These are phyloP conservation scores for Phytophthora rubi DNA, from an alignment of 352 stramenopile species.

Conservation along the genomic window DNA sequence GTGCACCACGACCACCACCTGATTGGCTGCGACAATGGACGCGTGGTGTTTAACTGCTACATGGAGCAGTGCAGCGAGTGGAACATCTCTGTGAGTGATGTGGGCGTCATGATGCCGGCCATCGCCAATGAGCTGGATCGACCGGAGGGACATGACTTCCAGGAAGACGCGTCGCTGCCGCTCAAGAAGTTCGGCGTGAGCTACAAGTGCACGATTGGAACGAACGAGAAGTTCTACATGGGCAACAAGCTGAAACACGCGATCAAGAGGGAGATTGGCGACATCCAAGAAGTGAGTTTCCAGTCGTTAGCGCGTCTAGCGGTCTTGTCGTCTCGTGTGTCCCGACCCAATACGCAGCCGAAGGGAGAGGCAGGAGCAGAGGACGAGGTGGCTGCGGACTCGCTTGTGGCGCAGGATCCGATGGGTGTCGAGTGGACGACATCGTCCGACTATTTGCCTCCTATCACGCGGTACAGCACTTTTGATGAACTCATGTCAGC, in stretches of 20 bases:
- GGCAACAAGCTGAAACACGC: slow-evolving; percentile 85
- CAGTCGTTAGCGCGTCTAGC: slow-evolving; percentile 83
- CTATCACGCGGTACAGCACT: slow-evolving; percentile 89
- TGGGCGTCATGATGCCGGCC: slow-evolving; percentile 89
- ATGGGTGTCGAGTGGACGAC: slow-evolving; percentile 77
- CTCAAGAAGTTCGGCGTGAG: slow-evolving; percentile 90
- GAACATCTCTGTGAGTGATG: slow-evolving; percentile 90
- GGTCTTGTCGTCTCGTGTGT: slow-evolving; percentile 84
- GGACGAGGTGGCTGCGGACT: slow-evolving; percentile 57
- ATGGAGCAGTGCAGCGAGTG: slow-evolving; percentile 92
- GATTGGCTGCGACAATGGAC: slow-evolving; percentile 84
- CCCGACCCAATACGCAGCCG: slow-evolving; percentile 66
- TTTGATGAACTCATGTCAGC: slow-evolving; percentile 92
- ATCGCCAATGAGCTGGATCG: slow-evolving; percentile 90
- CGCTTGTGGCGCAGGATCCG: slow-evolving; percentile 78
- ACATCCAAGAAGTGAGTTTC: slow-evolving; percentile 89
- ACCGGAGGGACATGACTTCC: slow-evolving; percentile 89
- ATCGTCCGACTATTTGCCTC: slow-evolving; percentile 68
- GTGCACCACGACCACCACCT: slow-evolving; percentile 91
- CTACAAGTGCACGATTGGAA: slow-evolving; percentile 92
- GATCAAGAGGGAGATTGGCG: slow-evolving; percentile 72
- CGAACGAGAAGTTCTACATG: slow-evolving; percentile 88
- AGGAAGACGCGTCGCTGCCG: slow-evolving; percentile 87
- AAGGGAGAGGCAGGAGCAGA: slow-evolving; percentile 42
- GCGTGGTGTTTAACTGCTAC: slow-evolving; percentile 92